Evolutionary conservation across 345 rosid genomes (phyloP), one percentile per base, ranked within the genome.

Genomic region (Trapa bicornis): DNA sequence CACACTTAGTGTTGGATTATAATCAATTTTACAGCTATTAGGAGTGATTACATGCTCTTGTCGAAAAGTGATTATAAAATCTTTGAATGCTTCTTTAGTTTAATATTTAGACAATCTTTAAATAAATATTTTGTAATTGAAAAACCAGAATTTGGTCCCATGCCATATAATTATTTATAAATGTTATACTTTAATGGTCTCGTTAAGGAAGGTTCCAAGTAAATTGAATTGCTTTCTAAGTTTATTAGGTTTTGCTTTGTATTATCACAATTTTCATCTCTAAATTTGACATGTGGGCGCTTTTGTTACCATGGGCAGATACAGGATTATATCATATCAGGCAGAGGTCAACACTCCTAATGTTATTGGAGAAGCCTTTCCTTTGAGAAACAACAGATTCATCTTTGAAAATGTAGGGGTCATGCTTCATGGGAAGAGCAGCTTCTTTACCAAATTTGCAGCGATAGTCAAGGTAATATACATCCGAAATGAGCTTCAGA

Each of bases 321-420:
- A 87, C 69, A 71, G 71, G 78, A 68, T 87, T 71, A 39, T 85
- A 37, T 60, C 78, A 15, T 75, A 71, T 71, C 85, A 72, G 39
- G 60, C 75, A 57, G 68, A 60, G 56, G 36, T 32, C 3, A 71
- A 16, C 61, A 48, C 42, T 66, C 35, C 32, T 2, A 35, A 68
- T 15, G 60, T 64, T 74, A 60, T 65, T 43, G 66, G 69, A 16
- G 75, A 71, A 72, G 66, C 68, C 38, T 70, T 70, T 52, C 14
- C 43, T 65, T 38, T 15, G 50, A 72, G 60, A 58, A 52, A 54
- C 37, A 3, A 36, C 42, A 50, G 39, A 33, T 69, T 47, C 56
- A 77, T 85, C 62, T 87, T 87, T 75, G 72, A 78, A 38, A 68
- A 71, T 67, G 75, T 85, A 52, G 89, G 93, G 35, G 70, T 87